Percentiles rank a stretch among this genome's conserved stretches.
phyloP scores from a whole-genome alignment of 139 green algal genomes.

The Chlorella sp. region DNA sequence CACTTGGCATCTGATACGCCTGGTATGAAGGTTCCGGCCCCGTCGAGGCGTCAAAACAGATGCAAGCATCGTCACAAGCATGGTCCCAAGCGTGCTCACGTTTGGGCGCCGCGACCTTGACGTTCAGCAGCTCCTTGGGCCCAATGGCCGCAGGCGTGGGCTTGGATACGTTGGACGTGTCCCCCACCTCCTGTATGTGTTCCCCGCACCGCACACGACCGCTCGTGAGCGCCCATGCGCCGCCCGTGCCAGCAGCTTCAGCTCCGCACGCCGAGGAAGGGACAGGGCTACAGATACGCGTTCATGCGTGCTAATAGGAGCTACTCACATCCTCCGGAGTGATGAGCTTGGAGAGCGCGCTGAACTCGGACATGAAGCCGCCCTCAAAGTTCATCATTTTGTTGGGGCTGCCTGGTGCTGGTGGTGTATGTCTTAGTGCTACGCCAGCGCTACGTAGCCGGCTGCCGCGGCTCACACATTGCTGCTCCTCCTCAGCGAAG shows the following conservation, averaged over 20 bases:
- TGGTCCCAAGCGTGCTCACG: conserved; percentile 14
- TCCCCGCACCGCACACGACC: neutral
- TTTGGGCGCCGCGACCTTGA: conserved; percentile 40
- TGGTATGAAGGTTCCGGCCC: neutral
- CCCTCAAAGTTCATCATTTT: neutral
- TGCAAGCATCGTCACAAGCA: too few species aligned
- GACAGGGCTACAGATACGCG: neutral
- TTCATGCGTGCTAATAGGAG: neutral
- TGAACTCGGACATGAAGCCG: conserved; percentile 24
- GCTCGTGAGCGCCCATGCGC: neutral
- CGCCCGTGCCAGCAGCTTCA: neutral
- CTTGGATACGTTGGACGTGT: conserved; percentile 6
- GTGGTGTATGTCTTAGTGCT: too few species aligned
- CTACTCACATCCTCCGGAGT: neutral
- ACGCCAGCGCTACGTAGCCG: too few species aligned
- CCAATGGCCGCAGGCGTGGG: conserved; percentile 37
- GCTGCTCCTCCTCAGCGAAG: too few species aligned
- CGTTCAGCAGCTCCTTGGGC: conserved; percentile 38
- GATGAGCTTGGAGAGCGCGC: conserved; percentile 27
- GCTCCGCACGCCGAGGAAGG: neutral
- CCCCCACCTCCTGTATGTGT: neutral
- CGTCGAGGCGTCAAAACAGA: too few species aligned
- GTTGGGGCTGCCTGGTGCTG: too few species aligned
- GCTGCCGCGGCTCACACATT: too few species aligned
- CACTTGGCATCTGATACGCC: neutral